Base-by-base conservation (phyloP, 2,329 filamentous ascomycete species). In the Colletotrichum scovillei region DNA sequence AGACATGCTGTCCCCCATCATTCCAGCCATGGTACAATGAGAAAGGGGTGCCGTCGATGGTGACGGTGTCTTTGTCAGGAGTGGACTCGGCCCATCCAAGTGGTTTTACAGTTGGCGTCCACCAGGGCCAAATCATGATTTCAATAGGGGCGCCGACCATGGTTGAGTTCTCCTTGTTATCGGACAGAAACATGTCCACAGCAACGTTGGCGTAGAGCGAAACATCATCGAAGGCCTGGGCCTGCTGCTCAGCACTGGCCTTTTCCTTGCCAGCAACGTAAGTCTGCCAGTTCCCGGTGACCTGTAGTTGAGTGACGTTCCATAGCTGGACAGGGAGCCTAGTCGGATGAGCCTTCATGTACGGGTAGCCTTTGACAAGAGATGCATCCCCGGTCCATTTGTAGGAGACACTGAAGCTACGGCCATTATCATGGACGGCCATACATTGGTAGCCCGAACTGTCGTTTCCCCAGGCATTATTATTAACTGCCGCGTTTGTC, bases 61-160 rank as follows among this genome's bases (percentile, higher is more conserved):
- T 58, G 9, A 73, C 67, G 55, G 67, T 71, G 24, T 73, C 71
- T 49, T 60, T 65, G 22, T 73, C 67, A n/a, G 71, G 71, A 1
- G 71, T 73, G 16, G 67, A 70, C 46, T 73, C 71, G 3, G 60
- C 71, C 71, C 71, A 73, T 28, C 71, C 71, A 19, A 73, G 46
- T 24, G 71, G 71, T 60, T 71, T 73, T 9, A 73, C 67, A 9
- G 71, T 73, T 22, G 71, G 71, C n/a, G 69, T 69, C 71, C 71
- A 73, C 71, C 71, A 73, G 4, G 67, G 71, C 71, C 67, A 73
- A 38, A 73, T 73, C 71, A 73, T 73, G 19, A 73, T 73, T 53
- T 73, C 71, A 52, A 73, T 65, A 46, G 71, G 71, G 14, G 71
- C 67, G 28, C 67, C 69, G 46, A 73, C 56, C 66, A 62, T 62